Evolutionary conservation across 1,284 basidiomycete genomes (phyloP).

Genomic region (Veloporphyrellus conicus): DNA sequence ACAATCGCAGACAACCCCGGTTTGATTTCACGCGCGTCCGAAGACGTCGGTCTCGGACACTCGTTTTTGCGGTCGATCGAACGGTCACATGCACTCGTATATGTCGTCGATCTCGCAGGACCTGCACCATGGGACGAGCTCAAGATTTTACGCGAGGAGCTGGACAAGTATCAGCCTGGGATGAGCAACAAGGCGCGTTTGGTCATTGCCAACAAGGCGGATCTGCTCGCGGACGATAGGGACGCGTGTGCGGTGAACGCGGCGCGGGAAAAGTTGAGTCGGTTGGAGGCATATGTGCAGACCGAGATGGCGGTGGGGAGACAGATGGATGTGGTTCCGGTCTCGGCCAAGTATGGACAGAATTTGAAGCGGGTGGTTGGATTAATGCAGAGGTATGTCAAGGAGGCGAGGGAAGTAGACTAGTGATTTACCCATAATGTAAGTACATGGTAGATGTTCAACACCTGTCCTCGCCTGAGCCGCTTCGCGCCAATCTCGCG

Average conservation of each 20-base stretch:
- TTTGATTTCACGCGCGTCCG: slow-evolving; percentile 76
- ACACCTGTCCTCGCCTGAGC: no score
- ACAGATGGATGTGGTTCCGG: slow-evolving; percentile 65
- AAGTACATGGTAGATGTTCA: no score
- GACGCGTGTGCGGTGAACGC: slow-evolving; percentile 44
- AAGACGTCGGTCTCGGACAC: slow-evolving; percentile 81
- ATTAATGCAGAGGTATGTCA: slow-evolving; percentile 63
- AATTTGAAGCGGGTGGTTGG: slow-evolving; percentile 67
- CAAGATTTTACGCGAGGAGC: slow-evolving; percentile 66
- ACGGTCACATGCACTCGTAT: slow-evolving; percentile 83
- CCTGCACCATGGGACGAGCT: slow-evolving; percentile 76
- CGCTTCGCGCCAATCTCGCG: no score
- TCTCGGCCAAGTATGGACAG: slow-evolving; percentile 78
- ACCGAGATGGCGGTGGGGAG: slow-evolving; percentile 39
- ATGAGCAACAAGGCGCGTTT: slow-evolving; percentile 73
- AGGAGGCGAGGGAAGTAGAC: slow-evolving; percentile 42
- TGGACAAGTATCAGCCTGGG: slow-evolving; percentile 81
- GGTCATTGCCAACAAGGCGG: slow-evolving; percentile 94
- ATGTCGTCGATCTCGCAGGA: slow-evolving; percentile 85
- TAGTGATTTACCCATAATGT: not conserved
- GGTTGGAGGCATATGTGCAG: slow-evolving; percentile 53
- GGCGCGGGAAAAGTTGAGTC: slow-evolving; percentile 55
- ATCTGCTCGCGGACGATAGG: slow-evolving; percentile 50
- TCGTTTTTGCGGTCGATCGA: slow-evolving; percentile 93
- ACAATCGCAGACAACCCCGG: slow-evolving; percentile 98